These are phyloP conservation scores for Vitis amurensis DNA, from an alignment of 164 flowering plant genomes.

Conservation along the genomic window DNA sequence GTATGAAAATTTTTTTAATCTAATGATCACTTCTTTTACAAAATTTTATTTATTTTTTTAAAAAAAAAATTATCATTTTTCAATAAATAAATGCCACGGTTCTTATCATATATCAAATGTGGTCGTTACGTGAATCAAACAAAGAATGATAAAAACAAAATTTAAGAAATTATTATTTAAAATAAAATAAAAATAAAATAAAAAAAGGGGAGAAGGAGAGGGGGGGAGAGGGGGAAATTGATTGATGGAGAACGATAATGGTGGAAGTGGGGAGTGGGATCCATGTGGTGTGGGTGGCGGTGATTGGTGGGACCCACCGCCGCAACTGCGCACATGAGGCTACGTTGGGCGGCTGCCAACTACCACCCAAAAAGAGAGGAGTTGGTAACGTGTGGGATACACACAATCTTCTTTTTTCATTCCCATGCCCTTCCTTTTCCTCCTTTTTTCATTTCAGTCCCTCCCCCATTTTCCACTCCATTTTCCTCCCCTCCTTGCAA, in stretches of 20 bases:
- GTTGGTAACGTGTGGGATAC: slow-evolving; percentile 40
- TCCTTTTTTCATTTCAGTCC: neutral
- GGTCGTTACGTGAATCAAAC: too few relatives aligned
- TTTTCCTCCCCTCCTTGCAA: too few relatives aligned
- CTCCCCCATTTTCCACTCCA: neutral
- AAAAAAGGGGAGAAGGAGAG: neutral
- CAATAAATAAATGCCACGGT: too few relatives aligned
- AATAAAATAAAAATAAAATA: neutral
- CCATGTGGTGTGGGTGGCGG: slow-evolving; percentile 1
- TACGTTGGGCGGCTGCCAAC: slow-evolving; percentile 46
- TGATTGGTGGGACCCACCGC: slow-evolving; percentile 23
- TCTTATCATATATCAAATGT: too few relatives aligned
- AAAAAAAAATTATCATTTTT: too few relatives aligned
- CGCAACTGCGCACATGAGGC: slow-evolving; percentile 42
- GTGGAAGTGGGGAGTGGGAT: neutral
- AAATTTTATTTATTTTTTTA: too few relatives aligned
- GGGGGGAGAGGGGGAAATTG: neutral
- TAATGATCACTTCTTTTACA: too few relatives aligned
- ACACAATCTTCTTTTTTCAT: neutral
- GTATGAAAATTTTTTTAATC: too few relatives aligned
- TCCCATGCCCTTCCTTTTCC: neutral
- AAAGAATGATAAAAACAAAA: too few relatives aligned
- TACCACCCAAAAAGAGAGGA: slow-evolving; percentile 32
- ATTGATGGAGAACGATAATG: neutral
- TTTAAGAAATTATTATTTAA: too few relatives aligned